Evolutionary conservation across 805 yeast genomes (phyloP).

Genomic region (Wickerhamiella alocasiicola): DNA sequence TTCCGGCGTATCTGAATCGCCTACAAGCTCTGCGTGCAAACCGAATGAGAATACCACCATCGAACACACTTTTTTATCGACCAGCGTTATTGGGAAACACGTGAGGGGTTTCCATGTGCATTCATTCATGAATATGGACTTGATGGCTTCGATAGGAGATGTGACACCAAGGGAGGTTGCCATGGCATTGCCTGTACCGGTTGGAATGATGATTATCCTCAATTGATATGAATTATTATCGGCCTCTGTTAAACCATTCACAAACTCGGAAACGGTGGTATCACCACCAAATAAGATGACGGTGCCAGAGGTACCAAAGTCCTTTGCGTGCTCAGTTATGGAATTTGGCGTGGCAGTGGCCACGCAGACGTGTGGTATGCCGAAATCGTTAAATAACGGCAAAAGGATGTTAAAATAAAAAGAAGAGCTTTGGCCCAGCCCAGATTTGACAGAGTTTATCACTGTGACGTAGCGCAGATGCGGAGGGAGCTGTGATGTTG

Average conservation of each 20-base stretch:
- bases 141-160: conserved; percentile 23
- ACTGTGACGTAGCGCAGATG: conserved; percentile 22
- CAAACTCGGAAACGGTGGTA: conserved; percentile 66
- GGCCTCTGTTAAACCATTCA: conserved; percentile 36
- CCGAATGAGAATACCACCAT: conserved; percentile 71
- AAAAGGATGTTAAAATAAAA: conserved; percentile 24
- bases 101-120: conserved; percentile 30
- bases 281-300: conserved; percentile 71
- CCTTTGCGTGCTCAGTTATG: conserved; percentile 24
- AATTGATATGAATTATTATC: conserved; percentile 3
- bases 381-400: conserved; percentile 27
- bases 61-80: conserved; percentile 28
- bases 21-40: conserved; percentile 74
- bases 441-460: conserved; percentile 27
- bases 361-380: conserved; percentile 27
- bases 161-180: conserved; percentile 43
- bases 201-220: conserved; percentile 38
- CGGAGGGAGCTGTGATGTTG: neutral
- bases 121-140: conserved; percentile 18
- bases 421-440: conserved; percentile 19
- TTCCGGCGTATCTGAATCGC: conserved; percentile 61
- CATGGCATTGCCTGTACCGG: conserved; percentile 82
- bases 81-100: conserved; percentile 35
- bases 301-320: conserved; percentile 30
- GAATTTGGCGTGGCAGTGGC: conserved; percentile 25